These are phyloP conservation scores for Calonectria pteridis DNA, from an alignment of 2,329 filamentous ascomycete genomes.

Conservation along the genomic window DNA sequence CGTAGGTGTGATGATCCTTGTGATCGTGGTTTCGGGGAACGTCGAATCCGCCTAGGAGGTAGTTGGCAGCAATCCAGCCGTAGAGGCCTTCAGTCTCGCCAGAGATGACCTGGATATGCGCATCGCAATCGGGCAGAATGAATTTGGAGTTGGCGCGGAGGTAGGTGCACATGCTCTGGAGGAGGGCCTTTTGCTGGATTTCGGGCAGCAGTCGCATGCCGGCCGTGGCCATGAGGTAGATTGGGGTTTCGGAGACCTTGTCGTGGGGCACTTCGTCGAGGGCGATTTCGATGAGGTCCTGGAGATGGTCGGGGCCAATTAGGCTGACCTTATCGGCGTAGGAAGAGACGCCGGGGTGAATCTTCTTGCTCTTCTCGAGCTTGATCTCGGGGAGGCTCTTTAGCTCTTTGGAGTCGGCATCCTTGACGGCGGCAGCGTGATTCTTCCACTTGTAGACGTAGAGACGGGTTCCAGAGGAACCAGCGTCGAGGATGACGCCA, in stretches of 20 bases:
- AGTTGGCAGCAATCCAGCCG: conserved; percentile 98
- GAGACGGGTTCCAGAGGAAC: conserved; percentile 94
- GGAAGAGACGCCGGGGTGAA: conserved; percentile 90
- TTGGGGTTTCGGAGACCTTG: conserved; percentile 85
- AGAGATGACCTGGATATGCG: conserved; percentile 93
- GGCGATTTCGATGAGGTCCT: conserved; percentile 84
- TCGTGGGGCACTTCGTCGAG: conserved; percentile 80
- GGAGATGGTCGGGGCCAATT: conserved; percentile 86
- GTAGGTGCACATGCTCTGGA: conserved; percentile 86
- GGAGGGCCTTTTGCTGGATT: conserved; percentile 77
- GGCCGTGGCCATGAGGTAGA: conserved; percentile 95
- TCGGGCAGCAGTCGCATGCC: conserved; percentile 90
- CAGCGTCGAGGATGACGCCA: conserved; percentile 96
- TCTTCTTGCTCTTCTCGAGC: conserved; percentile 93
- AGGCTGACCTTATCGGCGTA: conserved; percentile 82
- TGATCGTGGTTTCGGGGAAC: conserved; percentile 79
- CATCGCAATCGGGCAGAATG: conserved; percentile 86
- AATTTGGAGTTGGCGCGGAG: conserved; percentile 83
- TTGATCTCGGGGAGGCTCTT: conserved; percentile 82
- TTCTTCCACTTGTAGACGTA: conserved; percentile 97
- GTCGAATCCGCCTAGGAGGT: conserved; percentile 92
- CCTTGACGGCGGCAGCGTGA: conserved; percentile 72
- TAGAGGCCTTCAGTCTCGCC: conserved; percentile 97
- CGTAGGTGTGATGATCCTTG: conserved; percentile 93
- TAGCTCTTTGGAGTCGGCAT: conserved; percentile 57